Conservation (phyloP, 768 basidiomycete genomes). For the Tulasnella sp. region DNA sequence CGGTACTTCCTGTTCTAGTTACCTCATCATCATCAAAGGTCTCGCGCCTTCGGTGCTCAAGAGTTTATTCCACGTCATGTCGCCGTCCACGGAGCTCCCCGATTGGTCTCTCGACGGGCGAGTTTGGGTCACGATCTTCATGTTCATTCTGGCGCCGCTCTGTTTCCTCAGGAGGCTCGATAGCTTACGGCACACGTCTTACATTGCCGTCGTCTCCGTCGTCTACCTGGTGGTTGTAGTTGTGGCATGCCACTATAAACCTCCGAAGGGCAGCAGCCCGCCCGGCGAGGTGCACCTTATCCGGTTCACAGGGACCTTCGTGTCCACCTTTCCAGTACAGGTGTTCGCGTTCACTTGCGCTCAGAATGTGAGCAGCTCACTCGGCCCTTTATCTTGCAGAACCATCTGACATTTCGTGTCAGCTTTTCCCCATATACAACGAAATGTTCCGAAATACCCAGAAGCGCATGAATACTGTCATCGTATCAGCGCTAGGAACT, state of each 20-base stretch:
- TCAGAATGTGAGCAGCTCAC: conserved; percentile 57
- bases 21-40: conserved; percentile 85
- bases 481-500: conserved; percentile 75
- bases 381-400: conserved; percentile 7
- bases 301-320: conserved; percentile 63
- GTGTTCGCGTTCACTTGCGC: conserved; percentile 88
- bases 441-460: conserved; percentile 78
- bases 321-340: conserved; percentile 85
- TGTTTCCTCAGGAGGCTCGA: conserved; percentile 75
- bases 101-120: conserved; percentile 63
- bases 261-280: conserved; percentile 48
- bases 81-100: conserved; percentile 55
- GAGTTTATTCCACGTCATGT: conserved; percentile 69
- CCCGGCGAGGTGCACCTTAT: conserved; percentile 60
- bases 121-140: conserved; percentile 74
- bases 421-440: conserved; percentile 93
- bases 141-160: conserved; percentile 67
- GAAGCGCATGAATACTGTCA: conserved; percentile 72
- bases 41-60: conserved; percentile 85
- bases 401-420: neutral
- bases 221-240: conserved; percentile 74
- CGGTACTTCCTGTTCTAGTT: conserved; percentile 33
- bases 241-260: conserved; percentile 65
- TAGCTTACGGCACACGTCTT: conserved; percentile 81
- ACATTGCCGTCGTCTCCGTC: conserved; percentile 81